phyloP scores from a whole-genome alignment of 805 yeast species.

The Lipomyces lipofer region DNA sequence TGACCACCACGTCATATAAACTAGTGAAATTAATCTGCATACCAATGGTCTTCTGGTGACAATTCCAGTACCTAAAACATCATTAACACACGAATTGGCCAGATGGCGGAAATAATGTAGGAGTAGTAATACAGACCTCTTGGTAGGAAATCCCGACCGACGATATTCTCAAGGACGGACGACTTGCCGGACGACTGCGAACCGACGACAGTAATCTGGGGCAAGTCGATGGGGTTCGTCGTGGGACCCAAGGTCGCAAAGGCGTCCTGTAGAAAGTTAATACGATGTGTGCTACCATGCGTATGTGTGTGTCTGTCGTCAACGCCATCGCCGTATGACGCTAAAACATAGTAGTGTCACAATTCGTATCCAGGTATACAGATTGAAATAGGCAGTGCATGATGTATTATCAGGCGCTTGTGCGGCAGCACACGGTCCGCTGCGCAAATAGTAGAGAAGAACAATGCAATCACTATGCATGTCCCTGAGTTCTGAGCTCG shows the following conservation, averaged over 20 bases:
- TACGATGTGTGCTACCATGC: not conserved
- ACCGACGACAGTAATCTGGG: conserved; percentile 94
- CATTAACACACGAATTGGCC: not conserved
- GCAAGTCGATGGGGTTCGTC: conserved; percentile 87
- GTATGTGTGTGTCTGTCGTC: not conserved
- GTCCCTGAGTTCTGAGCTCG: no score
- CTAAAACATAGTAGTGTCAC: no score
- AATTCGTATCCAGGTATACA: no score
- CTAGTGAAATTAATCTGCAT: not conserved
- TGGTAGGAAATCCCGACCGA: conserved; percentile 87
- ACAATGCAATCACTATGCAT: no score
- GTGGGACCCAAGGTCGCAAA: conserved; percentile 94
- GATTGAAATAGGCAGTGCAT: no score
- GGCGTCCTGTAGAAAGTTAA: conserved; percentile 93
- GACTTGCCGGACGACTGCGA: conserved; percentile 89
- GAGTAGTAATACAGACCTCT: conserved; percentile 55
- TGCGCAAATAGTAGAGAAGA: no score
- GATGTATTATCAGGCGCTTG: no score
- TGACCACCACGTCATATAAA: not conserved
- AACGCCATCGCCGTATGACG: no score
- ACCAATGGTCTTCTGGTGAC: conserved; percentile 86
- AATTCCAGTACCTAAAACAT: conserved; percentile 61
- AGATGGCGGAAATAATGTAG: not conserved
- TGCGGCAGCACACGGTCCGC: no score
- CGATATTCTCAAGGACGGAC: conserved; percentile 85